Conservation (phyloP, 164 flowering plant species). For the Vitis labrusca region DNA sequence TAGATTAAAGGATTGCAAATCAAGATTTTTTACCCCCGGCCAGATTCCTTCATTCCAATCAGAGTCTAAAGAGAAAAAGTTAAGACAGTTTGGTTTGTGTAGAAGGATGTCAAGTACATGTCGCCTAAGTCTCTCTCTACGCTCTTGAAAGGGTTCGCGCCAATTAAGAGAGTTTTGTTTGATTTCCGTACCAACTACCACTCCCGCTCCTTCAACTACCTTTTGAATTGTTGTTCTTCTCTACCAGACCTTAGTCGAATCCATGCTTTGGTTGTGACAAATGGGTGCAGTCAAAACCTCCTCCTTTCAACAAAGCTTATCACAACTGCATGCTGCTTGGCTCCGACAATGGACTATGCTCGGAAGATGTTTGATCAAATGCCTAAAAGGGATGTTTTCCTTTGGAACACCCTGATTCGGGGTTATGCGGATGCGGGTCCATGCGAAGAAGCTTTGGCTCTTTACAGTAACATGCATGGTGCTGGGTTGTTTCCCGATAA, state of each 20-base stretch:
- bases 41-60: too few species aligned
- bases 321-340: background rate
- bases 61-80: too few species aligned
- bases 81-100: too few species aligned
- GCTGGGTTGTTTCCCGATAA: conserved; percentile 29
- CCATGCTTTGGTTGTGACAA: conserved; percentile 25
- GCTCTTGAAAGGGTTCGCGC: conserved; percentile 6
- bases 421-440: conserved; percentile 34
- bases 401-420: conserved; percentile 34
- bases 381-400: conserved; percentile 32
- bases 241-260: conserved; percentile 17
- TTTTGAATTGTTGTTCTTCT: conserved; percentile 33
- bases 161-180: background rate
- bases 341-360: conserved; percentile 20
- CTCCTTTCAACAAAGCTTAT: conserved; percentile 27
- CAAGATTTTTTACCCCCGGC: too few species aligned
- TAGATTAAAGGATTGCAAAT: too few species aligned
- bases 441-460: conserved; percentile 24
- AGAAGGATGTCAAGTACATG: background rate
- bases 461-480: conserved; percentile 30
- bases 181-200: conserved; percentile 10
- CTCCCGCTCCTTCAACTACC: conserved; percentile 19
- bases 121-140: background rate
- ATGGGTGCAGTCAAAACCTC: conserved; percentile 27
- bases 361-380: conserved; percentile 31